Conservation (phyloP, 2,329 filamentous ascomycete genomes). For the Verticillium nubilum region DNA sequence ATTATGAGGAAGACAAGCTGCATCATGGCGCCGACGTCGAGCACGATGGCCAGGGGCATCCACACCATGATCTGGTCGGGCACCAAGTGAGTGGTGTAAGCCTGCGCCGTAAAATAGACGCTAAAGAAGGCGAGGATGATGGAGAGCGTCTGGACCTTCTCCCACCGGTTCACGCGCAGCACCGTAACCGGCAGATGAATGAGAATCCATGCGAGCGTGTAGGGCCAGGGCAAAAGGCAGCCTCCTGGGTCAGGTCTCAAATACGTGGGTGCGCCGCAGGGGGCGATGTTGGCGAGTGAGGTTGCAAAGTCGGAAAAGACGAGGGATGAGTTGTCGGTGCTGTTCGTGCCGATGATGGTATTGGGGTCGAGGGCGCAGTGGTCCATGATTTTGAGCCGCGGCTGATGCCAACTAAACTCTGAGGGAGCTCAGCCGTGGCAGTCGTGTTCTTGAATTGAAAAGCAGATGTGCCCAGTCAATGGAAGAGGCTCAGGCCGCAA, state of each 20-base stretch:
- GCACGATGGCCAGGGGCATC: slow-evolving; percentile 10
- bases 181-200: slow-evolving; percentile 11
- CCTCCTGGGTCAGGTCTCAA: slow-evolving; percentile 9
- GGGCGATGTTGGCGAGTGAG: not conserved
- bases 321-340: not conserved
- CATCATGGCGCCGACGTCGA: slow-evolving; percentile 13
- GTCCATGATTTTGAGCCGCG: not conserved
- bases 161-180: slow-evolving; percentile 10
- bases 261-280: slow-evolving; percentile 1
- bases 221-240: slow-evolving; percentile 13
- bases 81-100: slow-evolving; percentile 10
- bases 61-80: slow-evolving; percentile 10
- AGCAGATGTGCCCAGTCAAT: not conserved
- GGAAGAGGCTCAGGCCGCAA: not conserved
- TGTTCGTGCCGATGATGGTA: not conserved
- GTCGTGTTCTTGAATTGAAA: not conserved
- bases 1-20: slow-evolving; percentile 11
- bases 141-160: slow-evolving; percentile 11
- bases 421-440: not conserved
- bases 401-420: not conserved
- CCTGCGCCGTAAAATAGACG: slow-evolving; percentile 9
- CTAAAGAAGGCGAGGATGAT: slow-evolving; percentile 10
- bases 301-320: not conserved
- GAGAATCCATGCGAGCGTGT: slow-evolving; percentile 11
- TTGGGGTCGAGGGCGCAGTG: not conserved